Conservation (phyloP, 1,284 basidiomycete species). For the Veloboletus limbatus region DNA sequence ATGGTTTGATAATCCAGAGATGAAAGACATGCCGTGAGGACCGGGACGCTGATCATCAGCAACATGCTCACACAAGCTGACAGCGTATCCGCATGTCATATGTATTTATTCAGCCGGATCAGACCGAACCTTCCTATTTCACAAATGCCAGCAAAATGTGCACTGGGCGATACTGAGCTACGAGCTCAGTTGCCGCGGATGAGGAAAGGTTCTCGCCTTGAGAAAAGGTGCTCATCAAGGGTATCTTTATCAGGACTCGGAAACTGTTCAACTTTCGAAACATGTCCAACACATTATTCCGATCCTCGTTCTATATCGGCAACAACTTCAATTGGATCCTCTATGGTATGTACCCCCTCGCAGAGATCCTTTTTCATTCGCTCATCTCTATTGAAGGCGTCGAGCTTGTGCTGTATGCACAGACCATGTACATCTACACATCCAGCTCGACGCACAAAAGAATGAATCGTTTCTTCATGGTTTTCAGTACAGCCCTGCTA, state of each 20-base stretch:
- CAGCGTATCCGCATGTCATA: no score
- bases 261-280: background rate
- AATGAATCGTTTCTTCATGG: conserved; percentile 2
- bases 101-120: no score
- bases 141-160: no score
- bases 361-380: background rate
- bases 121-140: no score
- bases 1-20: no score
- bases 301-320: conserved; percentile 16
- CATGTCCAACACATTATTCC: conserved; percentile 11
- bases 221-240: no score
- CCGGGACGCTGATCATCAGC: no score
- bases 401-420: conserved; percentile 10
- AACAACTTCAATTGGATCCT: conserved; percentile 14
- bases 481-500: conserved; percentile 11
- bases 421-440: conserved; percentile 5
- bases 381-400: conserved; percentile 5
- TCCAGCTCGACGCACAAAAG: background rate
- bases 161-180: no score
- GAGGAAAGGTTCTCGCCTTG: no score
- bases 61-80: no score
- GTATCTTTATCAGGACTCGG: background rate
- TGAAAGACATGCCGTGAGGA: no score
- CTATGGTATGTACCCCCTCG: conserved; percentile 9
- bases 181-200: no score